Evolutionary conservation across 352 stramenopile species (phyloP).

Genomic region (Pythium brachiatum): DNA sequence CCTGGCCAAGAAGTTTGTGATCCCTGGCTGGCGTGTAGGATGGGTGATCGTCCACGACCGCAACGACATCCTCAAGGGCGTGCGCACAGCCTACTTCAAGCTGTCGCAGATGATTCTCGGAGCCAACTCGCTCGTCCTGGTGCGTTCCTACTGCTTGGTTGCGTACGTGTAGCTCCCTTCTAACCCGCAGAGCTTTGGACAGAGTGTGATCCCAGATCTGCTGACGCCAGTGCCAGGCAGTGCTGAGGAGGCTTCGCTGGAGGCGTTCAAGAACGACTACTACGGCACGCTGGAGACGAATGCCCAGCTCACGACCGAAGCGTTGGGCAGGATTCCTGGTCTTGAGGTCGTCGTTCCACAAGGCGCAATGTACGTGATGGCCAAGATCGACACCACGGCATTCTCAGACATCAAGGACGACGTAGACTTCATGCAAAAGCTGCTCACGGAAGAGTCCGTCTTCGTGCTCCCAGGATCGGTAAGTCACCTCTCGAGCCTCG

Average conservation of each 20-base stretch:
- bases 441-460: conserved; percentile 95
- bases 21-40: conserved; percentile 95
- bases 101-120: conserved; percentile 93
- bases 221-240: conserved; percentile 64
- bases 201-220: conserved; percentile 82
- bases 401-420: conserved; percentile 89
- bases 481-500: too few relatives aligned
- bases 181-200: neutral
- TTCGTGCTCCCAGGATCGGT: conserved; percentile 92
- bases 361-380: conserved; percentile 96
- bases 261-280: conserved; percentile 82
- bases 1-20: conserved; percentile 95
- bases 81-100: conserved; percentile 88
- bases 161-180: too few relatives aligned
- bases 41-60: conserved; percentile 95
- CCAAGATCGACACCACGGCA: conserved; percentile 40
- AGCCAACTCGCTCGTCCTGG: conserved; percentile 89
- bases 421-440: conserved; percentile 91
- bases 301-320: conserved; percentile 74
- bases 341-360: conserved; percentile 87
- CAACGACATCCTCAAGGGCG: conserved; percentile 65
- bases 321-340: conserved; percentile 74
- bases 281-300: conserved; percentile 86
- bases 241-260: conserved; percentile 55
- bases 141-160: too few relatives aligned